phyloP scores from a whole-genome alignment of 2,329 filamentous ascomycete species.

The Aspergillus eucalypticola region DNA sequence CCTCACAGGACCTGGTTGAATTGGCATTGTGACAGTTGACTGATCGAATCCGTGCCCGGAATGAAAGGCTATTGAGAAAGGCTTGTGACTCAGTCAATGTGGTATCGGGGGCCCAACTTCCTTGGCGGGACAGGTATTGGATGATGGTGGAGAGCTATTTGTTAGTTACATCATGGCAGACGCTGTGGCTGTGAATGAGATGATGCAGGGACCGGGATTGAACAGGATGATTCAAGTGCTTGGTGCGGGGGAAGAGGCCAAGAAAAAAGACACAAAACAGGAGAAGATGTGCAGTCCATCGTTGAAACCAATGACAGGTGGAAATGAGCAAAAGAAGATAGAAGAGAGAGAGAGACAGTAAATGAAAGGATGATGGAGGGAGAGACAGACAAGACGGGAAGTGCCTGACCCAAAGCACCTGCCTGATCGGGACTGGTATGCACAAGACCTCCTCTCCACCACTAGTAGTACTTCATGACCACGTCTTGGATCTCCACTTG shows the following conservation, averaged over 20 bases:
- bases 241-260: too few relatives aligned
- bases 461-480: too few relatives aligned
- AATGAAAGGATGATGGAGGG: not conserved
- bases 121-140: not conserved
- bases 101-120: not conserved
- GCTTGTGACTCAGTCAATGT: not conserved
- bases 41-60: not conserved
- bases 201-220: not conserved
- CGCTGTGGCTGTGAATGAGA: not conserved
- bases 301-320: too few relatives aligned
- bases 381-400: not conserved
- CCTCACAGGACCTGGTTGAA: not conserved
- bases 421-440: not conserved
- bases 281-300: too few relatives aligned
- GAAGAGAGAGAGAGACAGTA: not conserved
- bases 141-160: too few relatives aligned
- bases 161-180: not conserved
- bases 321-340: not conserved
- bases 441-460: not conserved
- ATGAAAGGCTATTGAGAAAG: not conserved
- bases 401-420: not conserved
- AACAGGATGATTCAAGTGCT: not conserved
- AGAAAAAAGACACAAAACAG: too few relatives aligned
- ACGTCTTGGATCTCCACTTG: too few relatives aligned
- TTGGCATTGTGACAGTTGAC: not conserved